Evolutionary conservation across 2,329 filamentous ascomycete species (phyloP), one percentile per base, ranked within the genome.

Genomic region (Ascosphaera acerosa): DNA sequence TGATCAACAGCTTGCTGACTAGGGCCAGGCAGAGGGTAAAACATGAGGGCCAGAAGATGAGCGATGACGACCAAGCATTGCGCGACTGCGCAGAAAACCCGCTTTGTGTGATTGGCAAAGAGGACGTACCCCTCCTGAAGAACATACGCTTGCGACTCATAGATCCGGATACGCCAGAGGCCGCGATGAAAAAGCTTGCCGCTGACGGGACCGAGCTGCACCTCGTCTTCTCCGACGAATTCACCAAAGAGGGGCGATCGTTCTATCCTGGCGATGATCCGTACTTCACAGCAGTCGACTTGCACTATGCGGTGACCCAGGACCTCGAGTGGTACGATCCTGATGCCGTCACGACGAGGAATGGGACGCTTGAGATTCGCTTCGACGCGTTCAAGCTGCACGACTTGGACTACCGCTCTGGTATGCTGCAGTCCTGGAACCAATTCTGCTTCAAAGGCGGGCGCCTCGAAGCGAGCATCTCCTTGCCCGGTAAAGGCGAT

Each of bases 361-460:
- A 70, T 38, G 71, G 71, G 16, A 61, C 62, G 1, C 54, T 76
- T 23, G 64, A 71, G 42, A 52, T 77, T 31, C 59, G 59, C 29
- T 73, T 77, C 40, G 69, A 74, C 42, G 56, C 61, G 4, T 73
- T 70, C 44, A 49, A 62, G 37, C 76, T 64, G 37, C 70, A 76
- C 44, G 61, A 61, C 30, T 51, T 75, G 15, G 59, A 71, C 36
- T 76, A 70, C 43, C 61, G 71, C 31, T 76, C 70, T 4, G 70
- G 70, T n/a, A 76, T 76, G 71, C 40, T 76, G 6, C 70, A 76
- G 42, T 73, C 66, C 7, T 76, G 71, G 71, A 76, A 76, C 46
- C 66, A 74, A 44, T 45, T 76, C 33, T 75, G 72, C 48, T 76
- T 76, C 53, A 75, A 72, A 36, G 70, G 70, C 18, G 72, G 72